A percentile compares a stretch with the other conserved stretches of the same genome.
These are phyloP conservation scores for Pseudogymnoascus sp. DNA, from an alignment of 2,329 filamentous ascomycete species.

Conservation along the genomic window DNA sequence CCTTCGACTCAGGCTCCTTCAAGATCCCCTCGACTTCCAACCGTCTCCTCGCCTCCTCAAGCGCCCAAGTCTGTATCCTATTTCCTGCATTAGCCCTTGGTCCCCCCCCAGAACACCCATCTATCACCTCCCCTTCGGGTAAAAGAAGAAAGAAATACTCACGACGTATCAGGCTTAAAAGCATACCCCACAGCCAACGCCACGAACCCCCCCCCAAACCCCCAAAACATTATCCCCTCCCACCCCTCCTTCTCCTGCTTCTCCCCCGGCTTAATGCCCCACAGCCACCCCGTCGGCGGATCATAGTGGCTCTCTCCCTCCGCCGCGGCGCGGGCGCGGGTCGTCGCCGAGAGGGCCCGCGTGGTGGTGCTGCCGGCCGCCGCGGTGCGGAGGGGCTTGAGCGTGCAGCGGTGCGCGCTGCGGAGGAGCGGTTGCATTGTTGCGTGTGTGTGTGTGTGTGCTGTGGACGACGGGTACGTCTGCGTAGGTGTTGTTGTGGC, in stretches of 20 bases:
- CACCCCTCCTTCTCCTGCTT: slow-evolving; percentile 95
- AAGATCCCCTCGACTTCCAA: slow-evolving; percentile 94
- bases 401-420: not conserved
- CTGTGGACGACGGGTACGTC: not conserved
- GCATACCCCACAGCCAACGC: slow-evolving; percentile 75
- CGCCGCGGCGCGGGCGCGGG: slow-evolving; percentile 13
- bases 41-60: slow-evolving; percentile 91
- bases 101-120: slow-evolving; percentile 9
- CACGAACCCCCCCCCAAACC: slow-evolving; percentile 71
- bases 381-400: not conserved
- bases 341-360: not conserved
- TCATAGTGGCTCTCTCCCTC: slow-evolving; percentile 60
- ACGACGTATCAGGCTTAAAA: slow-evolving; percentile 99
- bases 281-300: slow-evolving; percentile 84
- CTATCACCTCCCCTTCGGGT: not conserved
- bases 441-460: not conserved
- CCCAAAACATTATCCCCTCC: slow-evolving; percentile 81
- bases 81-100: slow-evolving; percentile 25
- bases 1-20: slow-evolving; percentile 62
- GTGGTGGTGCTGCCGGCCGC: not conserved
- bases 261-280: slow-evolving; percentile 88
- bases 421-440: not conserved
- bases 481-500: not conserved
- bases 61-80: slow-evolving; percentile 98
- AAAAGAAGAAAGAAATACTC: slow-evolving; percentile 41